phyloP scores from a whole-genome alignment of 768 basidiomycete species.

The Epithele typhae region DNA sequence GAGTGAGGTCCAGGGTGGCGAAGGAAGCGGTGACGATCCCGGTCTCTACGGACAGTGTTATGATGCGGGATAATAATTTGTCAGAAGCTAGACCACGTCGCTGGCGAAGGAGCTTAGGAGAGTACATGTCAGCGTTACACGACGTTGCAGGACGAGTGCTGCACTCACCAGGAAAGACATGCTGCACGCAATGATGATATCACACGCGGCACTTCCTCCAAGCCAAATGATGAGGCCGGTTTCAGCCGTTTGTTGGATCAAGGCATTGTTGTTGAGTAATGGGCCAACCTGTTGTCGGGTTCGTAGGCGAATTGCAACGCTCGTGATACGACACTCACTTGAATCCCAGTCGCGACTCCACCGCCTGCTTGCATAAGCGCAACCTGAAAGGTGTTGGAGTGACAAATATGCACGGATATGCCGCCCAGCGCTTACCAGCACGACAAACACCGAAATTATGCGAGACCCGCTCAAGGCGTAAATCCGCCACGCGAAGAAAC shows the following conservation, averaged over 20 bases:
- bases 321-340: background rate
- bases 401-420: no score
- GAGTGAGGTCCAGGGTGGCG: background rate
- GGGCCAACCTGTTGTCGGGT: background rate
- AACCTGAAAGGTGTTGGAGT: background rate
- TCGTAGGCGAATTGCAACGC: background rate
- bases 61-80: background rate
- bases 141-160: background rate
- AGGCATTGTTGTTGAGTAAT: background rate
- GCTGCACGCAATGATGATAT: background rate
- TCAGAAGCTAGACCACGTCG: background rate
- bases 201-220: constrained; percentile 1
- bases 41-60: constrained; percentile 5
- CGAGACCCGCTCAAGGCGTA: background rate
- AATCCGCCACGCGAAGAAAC: constrained; percentile 11
- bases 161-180: constrained; percentile 2
- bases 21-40: constrained; percentile 1
- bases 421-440: background rate
- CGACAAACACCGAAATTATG: background rate
- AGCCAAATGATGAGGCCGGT: background rate
- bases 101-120: background rate
- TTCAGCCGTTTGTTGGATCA: background rate
- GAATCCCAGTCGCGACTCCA: background rate
- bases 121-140: background rate
- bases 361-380: background rate